These are phyloP conservation scores for Trichophyton schoenleinii DNA, from an alignment of 2,329 filamentous ascomycete genomes.

Conservation along the genomic window DNA sequence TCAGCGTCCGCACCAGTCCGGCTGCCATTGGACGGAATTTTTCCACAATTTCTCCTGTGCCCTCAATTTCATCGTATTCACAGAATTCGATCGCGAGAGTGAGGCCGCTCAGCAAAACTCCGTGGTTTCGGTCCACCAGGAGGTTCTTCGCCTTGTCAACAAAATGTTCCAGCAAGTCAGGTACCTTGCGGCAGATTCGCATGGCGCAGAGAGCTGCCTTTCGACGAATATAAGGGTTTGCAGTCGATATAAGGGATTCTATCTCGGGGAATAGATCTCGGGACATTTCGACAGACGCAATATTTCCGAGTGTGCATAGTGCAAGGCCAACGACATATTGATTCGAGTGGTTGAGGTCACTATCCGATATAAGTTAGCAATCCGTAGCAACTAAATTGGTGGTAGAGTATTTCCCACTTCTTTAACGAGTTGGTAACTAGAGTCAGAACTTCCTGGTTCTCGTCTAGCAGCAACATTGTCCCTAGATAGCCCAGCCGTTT, in stretches of 20 bases:
- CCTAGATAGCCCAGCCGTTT: constrained; percentile 92
- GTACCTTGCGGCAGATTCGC: constrained; percentile 96
- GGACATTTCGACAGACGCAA: constrained; percentile 96
- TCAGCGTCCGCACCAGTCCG: constrained; percentile 75
- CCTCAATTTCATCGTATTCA: constrained; percentile 86
- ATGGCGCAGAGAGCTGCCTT: constrained; percentile 98
- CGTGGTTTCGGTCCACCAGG: constrained; percentile 86
- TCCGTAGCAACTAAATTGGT: not conserved
- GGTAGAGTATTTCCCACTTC: constrained; percentile 54
- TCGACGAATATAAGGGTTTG: constrained; percentile 94
- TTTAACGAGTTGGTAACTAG: constrained; percentile 95
- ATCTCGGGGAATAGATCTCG: constrained; percentile 93
- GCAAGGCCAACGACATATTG: constrained; percentile 97
- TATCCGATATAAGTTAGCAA: constrained; percentile 27
- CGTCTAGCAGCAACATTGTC: constrained; percentile 88
- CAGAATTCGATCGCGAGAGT: constrained; percentile 86
- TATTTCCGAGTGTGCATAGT: constrained; percentile 91
- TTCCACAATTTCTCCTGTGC: constrained; percentile 79
- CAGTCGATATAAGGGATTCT: constrained; percentile 77
- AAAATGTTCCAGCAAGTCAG: constrained; percentile 94
- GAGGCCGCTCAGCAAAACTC: constrained; percentile 81
- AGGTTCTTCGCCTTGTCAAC: constrained; percentile 83
- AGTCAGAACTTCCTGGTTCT: constrained; percentile 96
- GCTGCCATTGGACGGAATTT: constrained; percentile 82
- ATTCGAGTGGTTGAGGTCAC: constrained; percentile 91